Base-by-base conservation (phyloP, 208 protist genomes). In the Leishmania major region DNA sequence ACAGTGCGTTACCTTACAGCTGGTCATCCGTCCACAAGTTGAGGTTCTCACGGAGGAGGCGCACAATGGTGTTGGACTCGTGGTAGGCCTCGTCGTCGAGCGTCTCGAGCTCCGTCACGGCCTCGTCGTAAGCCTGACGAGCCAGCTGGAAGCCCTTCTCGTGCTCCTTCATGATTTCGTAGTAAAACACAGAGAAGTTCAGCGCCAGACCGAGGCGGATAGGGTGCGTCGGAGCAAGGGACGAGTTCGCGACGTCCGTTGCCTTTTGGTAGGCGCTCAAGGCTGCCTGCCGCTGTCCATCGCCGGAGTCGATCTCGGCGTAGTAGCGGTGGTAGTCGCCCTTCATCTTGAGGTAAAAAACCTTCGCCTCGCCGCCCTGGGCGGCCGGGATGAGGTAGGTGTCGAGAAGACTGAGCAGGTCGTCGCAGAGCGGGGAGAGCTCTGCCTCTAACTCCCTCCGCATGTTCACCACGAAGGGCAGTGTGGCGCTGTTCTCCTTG, bases 161-260 rank as follows among this genome's bases (percentile, higher is more conserved):
- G 85, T 99, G 97, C 72, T 96, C 90, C 85, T 99, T 99, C 83
- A 99, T 92, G 86, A 99, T 99, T 92, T 99, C 99, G 90, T 99
- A 99, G 92, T 99, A 99, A 91, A 99, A 99, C 62, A 99, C 99
- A 47, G 99, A 99, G 89, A 99, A 99, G 96, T 99, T 99, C 53
- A 99, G 96, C 66, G 98, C 99, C 71, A 99, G 98, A 77, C 99
- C 99, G n/a, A 99, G 96, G 72, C 99, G 98, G 77, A 99, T 99
- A 51, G 99, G 99, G 93, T 99, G 95, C 13, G 99, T 99, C 47
- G 99, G 93, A 53, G 94, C 90, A 17, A 98, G 92, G 25, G 93
- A 96, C 5, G 90, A 92, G 79, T 93, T 96, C 47, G 96, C 96
- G 85, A 94, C 93, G 59, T 97, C 94, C 28, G 92, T 94, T 31